Base-by-base conservation (phyloP, 768 basidiomycete species). In the Phanerochaete carnosa region DNA sequence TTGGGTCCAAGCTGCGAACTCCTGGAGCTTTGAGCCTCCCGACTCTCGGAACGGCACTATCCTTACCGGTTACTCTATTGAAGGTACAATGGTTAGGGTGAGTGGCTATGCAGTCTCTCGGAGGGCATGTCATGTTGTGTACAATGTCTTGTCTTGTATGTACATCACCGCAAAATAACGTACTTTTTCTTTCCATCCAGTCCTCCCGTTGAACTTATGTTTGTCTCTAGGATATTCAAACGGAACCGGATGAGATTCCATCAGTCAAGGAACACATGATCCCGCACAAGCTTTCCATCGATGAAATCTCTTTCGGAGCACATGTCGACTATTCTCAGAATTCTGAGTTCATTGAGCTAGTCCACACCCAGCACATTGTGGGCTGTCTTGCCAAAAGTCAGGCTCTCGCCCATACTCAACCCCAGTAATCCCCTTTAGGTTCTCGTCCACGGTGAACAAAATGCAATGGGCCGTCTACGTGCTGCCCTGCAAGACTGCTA, bases 271-370 rank as follows among this genome's bases (percentile, higher is more conserved):
- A 26, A 3, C 81, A 74, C 26, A 86, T 87, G 47, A 95, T 99
- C 59, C 89, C 87, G 22, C 82, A 95, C 62, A 92, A 95, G 68
- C 82, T 96, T 66, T 95, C 96, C 0, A 94, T 99, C 70, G 95
- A 98, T 66, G 89, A 95, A 64, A 96, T 99, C 66, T 98, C 96
- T 3, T 98, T 99, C 77, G 92, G 93, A 59, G 97, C 97, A 0
- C 97, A 99, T 70, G 97, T 99, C 63, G 97, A 99, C 71, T 97
- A 92, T 68, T 85, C 92, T n/a, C 97, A 98, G 73, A 99, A 99
- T 72, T 90, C 94, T 5, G 93, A 95, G 69, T 99, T 97, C 73
- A 98, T 99, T 65, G 94, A 98, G 68, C 80, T 85, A 59, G 90
- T 98, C 66, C 93, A 90, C 66, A 92, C 95, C 7, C 93, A 94